These are phyloP conservation scores for Naganishia cerealis DNA, from an alignment of 1,284 basidiomycete species.

Conservation along the genomic window DNA sequence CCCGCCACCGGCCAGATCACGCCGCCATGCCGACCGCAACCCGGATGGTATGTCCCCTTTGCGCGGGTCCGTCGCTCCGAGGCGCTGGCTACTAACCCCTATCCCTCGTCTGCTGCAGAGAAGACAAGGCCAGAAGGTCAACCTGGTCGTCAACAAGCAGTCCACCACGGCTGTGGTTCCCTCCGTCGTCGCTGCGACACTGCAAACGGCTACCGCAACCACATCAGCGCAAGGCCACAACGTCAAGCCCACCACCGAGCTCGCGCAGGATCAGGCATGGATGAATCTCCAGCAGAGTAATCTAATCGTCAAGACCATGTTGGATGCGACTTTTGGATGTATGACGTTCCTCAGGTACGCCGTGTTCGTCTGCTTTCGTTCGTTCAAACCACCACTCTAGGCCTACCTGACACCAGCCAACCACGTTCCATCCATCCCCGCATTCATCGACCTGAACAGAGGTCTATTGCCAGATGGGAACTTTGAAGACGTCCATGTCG, in stretches of 20 bases:
- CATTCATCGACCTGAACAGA: constrained; percentile 7
- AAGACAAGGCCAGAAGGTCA: constrained; percentile 15
- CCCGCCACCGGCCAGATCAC: not conserved
- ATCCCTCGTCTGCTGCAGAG: not conserved
- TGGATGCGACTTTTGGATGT: constrained; percentile 36
- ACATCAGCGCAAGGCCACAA: not conserved
- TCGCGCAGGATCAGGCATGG: constrained; percentile 25
- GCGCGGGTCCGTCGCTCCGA: too few species aligned
- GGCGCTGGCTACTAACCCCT: not conserved
- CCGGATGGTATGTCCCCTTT: not conserved
- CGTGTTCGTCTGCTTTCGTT: too few species aligned
- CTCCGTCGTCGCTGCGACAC: not conserved
- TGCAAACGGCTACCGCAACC: constrained; percentile 9
- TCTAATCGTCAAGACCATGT: constrained; percentile 35
- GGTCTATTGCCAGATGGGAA: constrained; percentile 34
- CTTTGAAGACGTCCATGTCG: constrained; percentile 31
- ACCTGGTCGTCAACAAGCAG: constrained; percentile 12
- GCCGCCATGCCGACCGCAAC: constrained; percentile 8
- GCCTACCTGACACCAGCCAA: not conserved
- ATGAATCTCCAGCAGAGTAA: constrained; percentile 32
- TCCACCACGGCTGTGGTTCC: not conserved
- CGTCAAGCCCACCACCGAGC: not conserved
- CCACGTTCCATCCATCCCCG: not conserved
- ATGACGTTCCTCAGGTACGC: constrained; percentile 34
- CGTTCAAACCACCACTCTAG: not conserved